These are phyloP conservation scores for Gentiana macrophylla DNA, from an alignment of 257 asterid species.

Conservation along the genomic window DNA sequence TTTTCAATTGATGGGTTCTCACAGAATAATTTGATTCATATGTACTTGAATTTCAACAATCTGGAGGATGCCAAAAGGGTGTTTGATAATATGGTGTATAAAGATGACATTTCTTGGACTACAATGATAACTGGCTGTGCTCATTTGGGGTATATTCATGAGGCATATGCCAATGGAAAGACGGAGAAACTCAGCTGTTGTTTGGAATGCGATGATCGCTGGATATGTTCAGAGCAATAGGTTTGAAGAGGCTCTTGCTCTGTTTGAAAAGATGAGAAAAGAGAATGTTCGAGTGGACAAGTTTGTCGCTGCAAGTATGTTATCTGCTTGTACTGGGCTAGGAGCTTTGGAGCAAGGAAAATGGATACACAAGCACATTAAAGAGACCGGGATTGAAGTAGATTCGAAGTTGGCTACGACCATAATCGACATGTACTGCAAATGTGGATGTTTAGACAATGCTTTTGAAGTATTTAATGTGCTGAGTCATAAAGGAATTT, in stretches of 20 bases:
- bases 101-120: conserved; percentile 38
- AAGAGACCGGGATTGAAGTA: conserved; percentile 18
- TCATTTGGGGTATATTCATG: conserved; percentile 23
- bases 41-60: conserved; percentile 49
- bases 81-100: conserved; percentile 44
- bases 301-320: conserved; percentile 33
- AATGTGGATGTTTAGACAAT: conserved; percentile 42
- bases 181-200: conserved; percentile 27
- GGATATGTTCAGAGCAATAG: conserved; percentile 53
- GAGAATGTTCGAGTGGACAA: conserved; percentile 39
- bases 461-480: conserved; percentile 27
- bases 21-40: too few species aligned
- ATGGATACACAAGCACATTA: conserved; percentile 43
- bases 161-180: conserved; percentile 27
- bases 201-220: conserved; percentile 51
- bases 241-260: conserved; percentile 35
- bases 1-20: too few species aligned
- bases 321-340: conserved; percentile 46
- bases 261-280: conserved; percentile 40
- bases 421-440: conserved; percentile 42
- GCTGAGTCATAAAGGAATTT: conserved; percentile 29
- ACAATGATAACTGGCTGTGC: conserved; percentile 41
- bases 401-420: conserved; percentile 44
- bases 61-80: conserved; percentile 41
- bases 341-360: conserved; percentile 48